Evolutionary conservation across 208 protist genomes (phyloP).

Genomic region (Trypanosomatidae sp.): DNA sequence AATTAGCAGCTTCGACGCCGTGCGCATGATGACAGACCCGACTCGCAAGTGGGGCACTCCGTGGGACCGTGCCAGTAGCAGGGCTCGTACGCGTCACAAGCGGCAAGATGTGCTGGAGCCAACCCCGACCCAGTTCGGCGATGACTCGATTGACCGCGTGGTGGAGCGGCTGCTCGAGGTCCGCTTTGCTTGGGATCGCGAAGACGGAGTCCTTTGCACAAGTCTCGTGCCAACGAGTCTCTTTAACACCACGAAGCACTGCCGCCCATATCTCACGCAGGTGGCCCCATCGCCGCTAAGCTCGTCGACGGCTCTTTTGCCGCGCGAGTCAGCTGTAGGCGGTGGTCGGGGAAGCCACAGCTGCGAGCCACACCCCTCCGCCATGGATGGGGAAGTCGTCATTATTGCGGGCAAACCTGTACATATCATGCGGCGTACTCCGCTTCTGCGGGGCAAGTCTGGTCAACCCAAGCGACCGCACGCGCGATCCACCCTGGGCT

Average conservation of each 20-base stretch:
- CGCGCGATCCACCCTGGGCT: slow-evolving; percentile 38
- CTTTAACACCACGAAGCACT: slow-evolving; percentile 55
- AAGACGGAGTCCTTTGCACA: slow-evolving; percentile 65
- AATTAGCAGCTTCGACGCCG: slow-evolving; percentile 46
- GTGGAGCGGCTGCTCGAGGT: slow-evolving; percentile 68
- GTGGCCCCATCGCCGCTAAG: slow-evolving; percentile 6
- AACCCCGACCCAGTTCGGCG: slow-evolving; percentile 52
- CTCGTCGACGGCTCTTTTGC: slow-evolving; percentile 3
- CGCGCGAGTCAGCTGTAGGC: background rate
- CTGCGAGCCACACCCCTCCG: too few relatives aligned
- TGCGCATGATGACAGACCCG: slow-evolving; percentile 67
- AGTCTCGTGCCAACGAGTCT: slow-evolving; percentile 61
- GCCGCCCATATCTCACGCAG: slow-evolving; percentile 42
- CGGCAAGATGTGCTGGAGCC: slow-evolving; percentile 76
- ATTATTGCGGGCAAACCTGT: slow-evolving; percentile 27
- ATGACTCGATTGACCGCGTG: slow-evolving; percentile 53
- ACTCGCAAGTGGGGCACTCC: slow-evolving; percentile 48
- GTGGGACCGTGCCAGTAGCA: slow-evolving; percentile 46
- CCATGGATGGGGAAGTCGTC: slow-evolving; percentile 20
- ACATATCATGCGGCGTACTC: slow-evolving; percentile 19
- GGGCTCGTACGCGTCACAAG: slow-evolving; percentile 37
- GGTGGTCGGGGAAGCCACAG: background rate
- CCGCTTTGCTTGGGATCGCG: slow-evolving; percentile 84
- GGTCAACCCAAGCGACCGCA: slow-evolving; percentile 39
- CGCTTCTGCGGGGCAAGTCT: slow-evolving; percentile 15